phyloP scores from a whole-genome alignment of 2,329 filamentous ascomycete genomes.

The Trichoderma aggressivum region DNA sequence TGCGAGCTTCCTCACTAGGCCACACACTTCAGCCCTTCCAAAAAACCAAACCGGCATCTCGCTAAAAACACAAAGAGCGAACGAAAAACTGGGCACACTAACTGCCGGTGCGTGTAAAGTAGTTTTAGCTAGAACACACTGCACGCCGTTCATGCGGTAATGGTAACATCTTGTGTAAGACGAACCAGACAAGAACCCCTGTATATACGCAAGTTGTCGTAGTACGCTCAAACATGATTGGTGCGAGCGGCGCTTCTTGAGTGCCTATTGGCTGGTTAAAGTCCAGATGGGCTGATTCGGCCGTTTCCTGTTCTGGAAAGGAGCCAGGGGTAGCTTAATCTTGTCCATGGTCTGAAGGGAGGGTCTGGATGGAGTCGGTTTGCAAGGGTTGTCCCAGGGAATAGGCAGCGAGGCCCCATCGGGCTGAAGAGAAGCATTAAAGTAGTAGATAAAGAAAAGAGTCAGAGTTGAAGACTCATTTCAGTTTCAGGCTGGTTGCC shows the following conservation, averaged over 20 bases:
- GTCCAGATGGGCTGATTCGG: neutral
- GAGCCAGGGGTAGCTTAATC: slow-evolving; percentile 10
- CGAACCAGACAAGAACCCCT: neutral
- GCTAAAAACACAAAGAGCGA: neutral
- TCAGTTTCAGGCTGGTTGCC: neutral
- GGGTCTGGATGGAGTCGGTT: neutral
- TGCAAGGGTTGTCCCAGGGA: neutral
- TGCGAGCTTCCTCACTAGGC: neutral
- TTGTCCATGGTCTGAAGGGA: neutral
- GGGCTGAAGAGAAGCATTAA: neutral
- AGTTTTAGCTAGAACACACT: too few relatives aligned
- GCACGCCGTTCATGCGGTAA: too few relatives aligned
- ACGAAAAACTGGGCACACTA: neutral
- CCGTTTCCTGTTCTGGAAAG: slow-evolving; percentile 5
- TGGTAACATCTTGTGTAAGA: too few relatives aligned
- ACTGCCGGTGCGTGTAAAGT: neutral
- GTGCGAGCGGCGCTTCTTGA: neutral
- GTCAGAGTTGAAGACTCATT: neutral
- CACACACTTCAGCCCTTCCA: neutral
- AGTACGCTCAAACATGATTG: neutral
- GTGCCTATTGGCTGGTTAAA: neutral
- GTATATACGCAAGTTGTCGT: neutral
- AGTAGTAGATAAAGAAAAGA: neutral
- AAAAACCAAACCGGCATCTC: neutral
- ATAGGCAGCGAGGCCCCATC: slow-evolving; percentile 2